These are phyloP conservation scores for Saccharomycopsis hybrid DNA, from an alignment of 1,139 yeast genomes.

Conservation along the genomic window DNA sequence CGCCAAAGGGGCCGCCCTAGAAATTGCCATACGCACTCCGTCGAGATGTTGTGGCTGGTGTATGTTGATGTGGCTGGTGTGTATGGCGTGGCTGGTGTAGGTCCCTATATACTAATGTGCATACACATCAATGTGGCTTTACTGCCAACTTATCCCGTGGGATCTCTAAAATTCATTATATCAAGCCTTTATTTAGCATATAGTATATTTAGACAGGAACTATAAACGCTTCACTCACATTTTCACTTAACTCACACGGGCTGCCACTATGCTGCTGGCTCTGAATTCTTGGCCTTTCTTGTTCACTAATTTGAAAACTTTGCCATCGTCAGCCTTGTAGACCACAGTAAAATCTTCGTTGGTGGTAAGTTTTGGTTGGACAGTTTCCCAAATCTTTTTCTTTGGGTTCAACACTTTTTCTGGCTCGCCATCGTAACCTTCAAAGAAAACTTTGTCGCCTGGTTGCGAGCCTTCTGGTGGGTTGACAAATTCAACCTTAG, in stretches of 20 bases:
- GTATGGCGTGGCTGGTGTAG: too few relatives aligned
- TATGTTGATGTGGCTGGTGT: too few relatives aligned
- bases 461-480: slow-evolving; percentile 95
- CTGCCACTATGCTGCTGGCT: slow-evolving; percentile 59
- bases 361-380: slow-evolving; percentile 88
- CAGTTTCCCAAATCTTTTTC: slow-evolving; percentile 95
- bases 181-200: too few relatives aligned
- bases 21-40: too few relatives aligned
- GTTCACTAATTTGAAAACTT: slow-evolving; percentile 71
- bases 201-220: too few relatives aligned
- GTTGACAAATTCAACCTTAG: slow-evolving; percentile 80
- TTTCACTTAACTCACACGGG: slow-evolving; percentile 55
- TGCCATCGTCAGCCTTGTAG: slow-evolving; percentile 70
- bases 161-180: too few relatives aligned
- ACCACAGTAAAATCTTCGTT: slow-evolving; percentile 69
- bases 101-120: too few relatives aligned
- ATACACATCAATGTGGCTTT: too few relatives aligned
- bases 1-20: too few relatives aligned
- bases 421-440: slow-evolving; percentile 81
- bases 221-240: too few relatives aligned
- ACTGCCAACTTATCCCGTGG: too few relatives aligned
- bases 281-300: slow-evolving; percentile 67
- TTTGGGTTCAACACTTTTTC: slow-evolving; percentile 94
- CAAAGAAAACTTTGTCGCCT: slow-evolving; percentile 95
- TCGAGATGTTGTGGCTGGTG: too few relatives aligned